Percentiles rank a stretch among this genome's conserved stretches.
Conservation (phyloP, 306 rosid species). For the Pueraria montana region DNA sequence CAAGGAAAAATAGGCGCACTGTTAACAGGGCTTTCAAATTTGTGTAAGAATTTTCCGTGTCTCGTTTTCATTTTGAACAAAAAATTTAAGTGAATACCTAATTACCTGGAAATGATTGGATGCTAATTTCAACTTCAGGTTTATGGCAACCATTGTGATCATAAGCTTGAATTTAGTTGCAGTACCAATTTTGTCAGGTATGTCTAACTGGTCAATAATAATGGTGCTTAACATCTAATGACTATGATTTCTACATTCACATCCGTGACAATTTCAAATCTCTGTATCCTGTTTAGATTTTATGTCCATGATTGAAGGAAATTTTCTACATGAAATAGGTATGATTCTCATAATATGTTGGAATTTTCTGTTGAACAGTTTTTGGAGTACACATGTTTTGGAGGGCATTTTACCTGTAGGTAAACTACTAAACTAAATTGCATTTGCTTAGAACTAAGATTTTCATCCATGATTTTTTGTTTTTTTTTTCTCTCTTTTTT, state of each 20-base stretch:
- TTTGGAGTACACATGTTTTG: constrained; percentile 61
- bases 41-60: constrained; percentile 53
- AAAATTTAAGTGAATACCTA: not conserved
- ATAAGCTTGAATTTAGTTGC: constrained; percentile 63
- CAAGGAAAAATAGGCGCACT: constrained; percentile 53
- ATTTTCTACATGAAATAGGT: not conserved
- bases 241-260: not conserved
- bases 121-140: constrained; percentile 64
- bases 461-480: constrained; percentile 1
- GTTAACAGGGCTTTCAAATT: constrained; percentile 59
- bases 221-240: not conserved
- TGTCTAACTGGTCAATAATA: not conserved
- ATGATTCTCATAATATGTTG: constrained; percentile 41
- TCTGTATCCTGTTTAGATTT: not conserved
- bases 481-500: not conserved
- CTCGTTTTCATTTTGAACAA: not conserved
- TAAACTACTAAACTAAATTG: constrained; percentile 41
- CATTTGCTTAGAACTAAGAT: constrained; percentile 11
- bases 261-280: not conserved
- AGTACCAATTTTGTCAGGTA: constrained; percentile 69
- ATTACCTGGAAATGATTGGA: not conserved
- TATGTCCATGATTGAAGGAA: constrained; percentile 25
- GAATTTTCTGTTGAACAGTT: constrained; percentile 56
- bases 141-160: constrained; percentile 57
- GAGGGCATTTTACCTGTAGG: constrained; percentile 65